phyloP scores from a whole-genome alignment of 768 basidiomycete species.

The Dentipellis sp. region DNA sequence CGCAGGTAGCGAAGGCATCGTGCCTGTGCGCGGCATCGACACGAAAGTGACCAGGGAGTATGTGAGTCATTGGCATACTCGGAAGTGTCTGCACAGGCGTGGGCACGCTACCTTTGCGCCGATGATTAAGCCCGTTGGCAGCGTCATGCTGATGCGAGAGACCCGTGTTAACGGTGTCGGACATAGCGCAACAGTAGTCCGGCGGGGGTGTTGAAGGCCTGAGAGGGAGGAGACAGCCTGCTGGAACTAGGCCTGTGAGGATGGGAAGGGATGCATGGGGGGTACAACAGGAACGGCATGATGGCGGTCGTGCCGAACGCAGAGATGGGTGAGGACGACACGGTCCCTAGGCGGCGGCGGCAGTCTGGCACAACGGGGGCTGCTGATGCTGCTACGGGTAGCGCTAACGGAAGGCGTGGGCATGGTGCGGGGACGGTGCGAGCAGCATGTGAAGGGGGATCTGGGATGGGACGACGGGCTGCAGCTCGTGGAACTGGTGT shows the following conservation, averaged over 20 bases:
- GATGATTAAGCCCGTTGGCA: conserved; percentile 26
- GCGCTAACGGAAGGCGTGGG: background rate
- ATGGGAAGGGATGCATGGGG: conserved; percentile 3
- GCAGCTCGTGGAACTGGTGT: conserved; percentile 28
- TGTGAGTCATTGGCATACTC: conserved; percentile 10
- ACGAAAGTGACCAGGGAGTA: conserved; percentile 17
- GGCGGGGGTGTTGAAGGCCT: conserved; percentile 64
- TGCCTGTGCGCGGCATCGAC: conserved; percentile 28
- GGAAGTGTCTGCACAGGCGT: conserved; percentile 20
- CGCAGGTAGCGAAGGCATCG: conserved; percentile 39
- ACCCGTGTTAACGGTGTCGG: conserved; percentile 30
- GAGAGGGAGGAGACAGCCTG: conserved; percentile 18
- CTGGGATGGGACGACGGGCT: conserved; percentile 32
- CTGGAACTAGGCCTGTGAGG: conserved; percentile 3
- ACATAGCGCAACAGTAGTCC: conserved; percentile 56
- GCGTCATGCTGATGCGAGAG: conserved; percentile 19
- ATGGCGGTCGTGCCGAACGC: conserved; percentile 47
- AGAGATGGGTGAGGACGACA: conserved; percentile 28
- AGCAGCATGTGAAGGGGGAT: conserved; percentile 36
- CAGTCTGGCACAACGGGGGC: conserved; percentile 1
- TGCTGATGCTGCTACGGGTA: background rate
- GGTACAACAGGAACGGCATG: conserved; percentile 31
- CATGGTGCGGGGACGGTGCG: conserved; percentile 19
- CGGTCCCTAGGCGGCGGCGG: conserved; percentile 21
- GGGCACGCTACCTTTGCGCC: conserved; percentile 30